Evolutionary conservation across 495 filamentous ascomycete genomes (phyloP).

Genomic region (Aspergillus olivimuriae): DNA sequence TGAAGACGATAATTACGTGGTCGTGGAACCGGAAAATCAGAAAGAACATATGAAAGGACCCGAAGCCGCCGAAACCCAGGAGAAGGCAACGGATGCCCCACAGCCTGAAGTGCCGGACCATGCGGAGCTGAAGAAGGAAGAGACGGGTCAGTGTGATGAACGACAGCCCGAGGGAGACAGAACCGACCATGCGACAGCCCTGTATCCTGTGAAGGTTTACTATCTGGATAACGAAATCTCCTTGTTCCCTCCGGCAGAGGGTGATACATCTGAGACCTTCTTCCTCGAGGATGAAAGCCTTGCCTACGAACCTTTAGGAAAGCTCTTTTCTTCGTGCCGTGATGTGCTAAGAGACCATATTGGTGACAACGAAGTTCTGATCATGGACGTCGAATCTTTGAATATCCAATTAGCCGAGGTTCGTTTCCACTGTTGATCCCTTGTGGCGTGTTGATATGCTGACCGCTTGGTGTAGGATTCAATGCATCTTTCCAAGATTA

Average conservation of each 20-base stretch:
- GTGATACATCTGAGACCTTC: slow-evolving; percentile 61
- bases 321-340: slow-evolving; percentile 60
- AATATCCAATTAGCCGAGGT: slow-evolving; percentile 70
- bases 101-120: too few species aligned
- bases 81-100: slow-evolving; percentile 5
- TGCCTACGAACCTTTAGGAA: slow-evolving; percentile 48
- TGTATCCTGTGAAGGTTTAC: slow-evolving; percentile 51
- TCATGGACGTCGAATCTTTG: slow-evolving; percentile 60
- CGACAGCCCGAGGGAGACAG: slow-evolving; percentile 1
- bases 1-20: background rate
- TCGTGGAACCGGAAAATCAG: slow-evolving; percentile 9
- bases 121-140: slow-evolving; percentile 9
- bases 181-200: slow-evolving; percentile 9
- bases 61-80: slow-evolving; percentile 2
- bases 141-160: slow-evolving; percentile 7
- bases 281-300: slow-evolving; percentile 65
- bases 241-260: slow-evolving; percentile 60
- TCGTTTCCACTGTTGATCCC: slow-evolving; percentile 19
- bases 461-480: slow-evolving; percentile 38
- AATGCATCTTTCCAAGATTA: slow-evolving; percentile 31
- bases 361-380: slow-evolving; percentile 58
- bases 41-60: slow-evolving; percentile 3
- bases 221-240: slow-evolving; percentile 65
- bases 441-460: slow-evolving; percentile 19
- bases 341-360: slow-evolving; percentile 62